Percentiles rank a stretch among this genome's conserved stretches.
Evolutionary conservation across 2,329 filamentous ascomycete genomes (phyloP).

Genomic region (Leptoxyphium fumago): DNA sequence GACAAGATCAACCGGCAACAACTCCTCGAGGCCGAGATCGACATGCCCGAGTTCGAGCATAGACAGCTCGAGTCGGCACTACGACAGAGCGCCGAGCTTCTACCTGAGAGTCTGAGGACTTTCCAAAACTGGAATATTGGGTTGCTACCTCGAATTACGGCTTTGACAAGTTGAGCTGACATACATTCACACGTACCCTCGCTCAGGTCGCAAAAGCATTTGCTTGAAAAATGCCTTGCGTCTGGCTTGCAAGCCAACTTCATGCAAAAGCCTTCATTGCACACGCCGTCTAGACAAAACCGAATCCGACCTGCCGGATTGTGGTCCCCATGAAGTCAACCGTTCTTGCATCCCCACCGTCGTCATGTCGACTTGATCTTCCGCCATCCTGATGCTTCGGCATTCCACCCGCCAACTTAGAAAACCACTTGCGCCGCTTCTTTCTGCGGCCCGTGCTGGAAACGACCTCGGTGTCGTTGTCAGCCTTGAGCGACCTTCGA

Average conservation of each 20-base stretch:
- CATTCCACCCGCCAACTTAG: neutral
- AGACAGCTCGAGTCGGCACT: slow-evolving; percentile 35
- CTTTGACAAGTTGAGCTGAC: too few relatives aligned
- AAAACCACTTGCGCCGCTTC: neutral
- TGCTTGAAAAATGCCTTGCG: too few relatives aligned
- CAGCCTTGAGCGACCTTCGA: neutral
- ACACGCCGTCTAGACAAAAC: too few relatives aligned
- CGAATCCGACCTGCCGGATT: too few relatives aligned
- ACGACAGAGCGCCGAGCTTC: slow-evolving; percentile 15
- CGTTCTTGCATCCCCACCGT: slow-evolving; percentile 30
- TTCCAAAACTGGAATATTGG: slow-evolving; percentile 57
- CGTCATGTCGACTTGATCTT: slow-evolving; percentile 1
- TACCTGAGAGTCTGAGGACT: slow-evolving; percentile 41
- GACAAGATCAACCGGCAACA: slow-evolving; percentile 6
- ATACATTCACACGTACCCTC: too few relatives aligned
- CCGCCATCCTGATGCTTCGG: neutral
- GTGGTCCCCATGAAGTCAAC: too few relatives aligned
- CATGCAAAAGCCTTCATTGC: too few relatives aligned
- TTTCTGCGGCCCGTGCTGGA: neutral
- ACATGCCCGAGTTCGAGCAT: slow-evolving; percentile 11
- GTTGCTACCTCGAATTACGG: slow-evolving; percentile 28
- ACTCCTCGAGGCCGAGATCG: slow-evolving; percentile 15
- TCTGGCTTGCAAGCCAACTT: too few relatives aligned
- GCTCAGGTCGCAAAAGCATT: too few relatives aligned
- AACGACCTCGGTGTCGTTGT: neutral